Base-by-base conservation (phyloP, 169 alveolate species). In the Cryptosporidium sp. region DNA sequence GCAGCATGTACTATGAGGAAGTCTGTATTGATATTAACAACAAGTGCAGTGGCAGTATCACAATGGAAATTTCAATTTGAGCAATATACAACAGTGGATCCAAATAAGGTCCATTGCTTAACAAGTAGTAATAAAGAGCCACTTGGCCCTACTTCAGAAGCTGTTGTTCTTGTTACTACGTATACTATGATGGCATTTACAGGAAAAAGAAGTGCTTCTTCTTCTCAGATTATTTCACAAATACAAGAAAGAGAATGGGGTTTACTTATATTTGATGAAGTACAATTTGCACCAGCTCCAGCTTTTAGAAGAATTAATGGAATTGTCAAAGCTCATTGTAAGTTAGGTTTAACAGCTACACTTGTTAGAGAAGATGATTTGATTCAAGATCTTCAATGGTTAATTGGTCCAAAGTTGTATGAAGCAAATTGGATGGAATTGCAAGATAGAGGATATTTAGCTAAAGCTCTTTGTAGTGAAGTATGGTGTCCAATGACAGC, bases 401-500 rank as follows among this genome's bases (percentile, higher is more conserved):
- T 99, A 85, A 97, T 99, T 71, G 99, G 99, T 3, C 99, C 99
- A 23, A 99, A 99, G 92, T 94, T 98, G 61, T 98, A 98, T 94
- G 99, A 99, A 93, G 99, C 99, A 33, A 99, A 98, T 94, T 98
- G 99, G 99, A 94, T 97, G 45, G 99, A 99, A 87, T 93, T 99
- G 42, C 99, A 98, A 91, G 96, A 96, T 35, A 93, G 97, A 91
- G 99, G 99, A 31, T 98, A 91, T 94, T 91, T 98, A 70, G 99
- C 99, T 26, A 96, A 97, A 91, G 99, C 98, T 31, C 95, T 97
- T 45, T 98, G 99, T 85, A 95, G 97, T 65, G 99, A 99, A 92
- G 98, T 98, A 5, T 97, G 99, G 99, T 97, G 99, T 89, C 99
- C 99, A 62, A 99, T 99, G 99, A 95, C 99, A 3, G 95, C 98